Percentiles rank a stretch among this genome's conserved stretches.
phyloP scores from a whole-genome alignment of 2,329 filamentous ascomycete species.

The Reticulascus tulasneorum region DNA sequence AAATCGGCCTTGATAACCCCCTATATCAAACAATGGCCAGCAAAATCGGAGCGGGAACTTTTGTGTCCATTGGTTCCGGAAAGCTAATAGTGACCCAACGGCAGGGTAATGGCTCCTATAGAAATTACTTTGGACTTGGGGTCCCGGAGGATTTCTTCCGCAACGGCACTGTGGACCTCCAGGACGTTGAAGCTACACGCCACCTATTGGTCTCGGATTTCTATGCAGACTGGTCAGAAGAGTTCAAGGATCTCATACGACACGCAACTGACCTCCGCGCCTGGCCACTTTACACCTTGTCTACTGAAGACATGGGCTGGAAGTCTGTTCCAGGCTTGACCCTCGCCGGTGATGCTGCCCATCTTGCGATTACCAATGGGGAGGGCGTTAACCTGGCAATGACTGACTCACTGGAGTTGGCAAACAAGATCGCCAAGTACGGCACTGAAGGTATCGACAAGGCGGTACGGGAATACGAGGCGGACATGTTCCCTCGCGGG shows the following conservation, averaged over 20 bases:
- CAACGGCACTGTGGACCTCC: too few species aligned
- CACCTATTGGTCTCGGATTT: too few species aligned
- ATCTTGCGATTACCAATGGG: slow-evolving; percentile 41
- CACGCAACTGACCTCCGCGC: too few species aligned
- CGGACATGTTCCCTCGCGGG: slow-evolving; percentile 7
- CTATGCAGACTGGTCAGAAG: too few species aligned
- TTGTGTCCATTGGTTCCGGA: neutral
- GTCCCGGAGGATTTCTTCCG: neutral
- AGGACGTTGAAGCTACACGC: too few species aligned
- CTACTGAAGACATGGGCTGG: slow-evolving; percentile 26
- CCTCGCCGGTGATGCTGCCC: slow-evolving; percentile 45
- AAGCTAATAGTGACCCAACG: slow-evolving; percentile 1
- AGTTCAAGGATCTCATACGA: too few species aligned
- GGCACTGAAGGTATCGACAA: slow-evolving; percentile 4
- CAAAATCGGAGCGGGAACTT: neutral
- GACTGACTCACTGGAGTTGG: slow-evolving; percentile 38
- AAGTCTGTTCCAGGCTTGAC: slow-evolving; percentile 34
- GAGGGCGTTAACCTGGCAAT: slow-evolving; percentile 46
- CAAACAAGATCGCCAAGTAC: slow-evolving; percentile 11
- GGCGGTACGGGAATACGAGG: slow-evolving; percentile 2
- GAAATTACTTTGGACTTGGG: slow-evolving; percentile 1
- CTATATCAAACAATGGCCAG: neutral
- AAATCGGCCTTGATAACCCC: slow-evolving; percentile 1
- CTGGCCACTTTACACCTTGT: too few species aligned
- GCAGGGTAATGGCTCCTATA: slow-evolving; percentile 2